These are phyloP conservation scores for Claviceps purpurea DNA, from an alignment of 2,329 filamentous ascomycete genomes.

Conservation along the genomic window DNA sequence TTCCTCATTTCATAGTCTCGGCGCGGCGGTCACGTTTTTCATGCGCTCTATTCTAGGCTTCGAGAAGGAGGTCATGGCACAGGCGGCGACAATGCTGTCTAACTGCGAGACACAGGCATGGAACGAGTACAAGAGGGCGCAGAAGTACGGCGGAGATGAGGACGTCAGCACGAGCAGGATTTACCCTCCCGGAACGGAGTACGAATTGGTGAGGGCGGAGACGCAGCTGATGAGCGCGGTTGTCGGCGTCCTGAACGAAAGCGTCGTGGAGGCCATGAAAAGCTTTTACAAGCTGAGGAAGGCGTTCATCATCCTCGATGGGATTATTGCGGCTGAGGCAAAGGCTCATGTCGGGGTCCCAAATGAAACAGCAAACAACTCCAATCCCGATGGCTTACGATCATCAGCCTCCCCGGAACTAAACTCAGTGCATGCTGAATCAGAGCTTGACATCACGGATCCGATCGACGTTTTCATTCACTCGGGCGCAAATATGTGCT, in stretches of 20 bases:
- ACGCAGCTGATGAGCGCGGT: slow-evolving; percentile 82
- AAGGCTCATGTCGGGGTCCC: slow-evolving; percentile 20
- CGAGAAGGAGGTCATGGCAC: slow-evolving; percentile 80
- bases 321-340: slow-evolving; percentile 62
- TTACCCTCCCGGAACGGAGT: slow-evolving; percentile 78
- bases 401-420: slow-evolving; percentile 10
- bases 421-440: slow-evolving; percentile 37
- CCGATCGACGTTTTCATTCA: slow-evolving; percentile 80
- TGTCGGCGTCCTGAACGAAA: slow-evolving; percentile 82
- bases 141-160: slow-evolving; percentile 38
- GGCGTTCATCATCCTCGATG: slow-evolving; percentile 71
- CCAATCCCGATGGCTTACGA: slow-evolving; percentile 5
- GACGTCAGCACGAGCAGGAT: slow-evolving; percentile 30
- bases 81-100: slow-evolving; percentile 59
- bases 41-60: slow-evolving; percentile 79
- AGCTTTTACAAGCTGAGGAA: slow-evolving; percentile 89
- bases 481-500: slow-evolving; percentile 79
- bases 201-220: slow-evolving; percentile 69
- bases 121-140: slow-evolving; percentile 61
- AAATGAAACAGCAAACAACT: slow-evolving; percentile 10
- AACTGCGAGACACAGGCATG: slow-evolving; percentile 66
- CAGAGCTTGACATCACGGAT: slow-evolving; percentile 49
- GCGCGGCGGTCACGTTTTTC: slow-evolving; percentile 69
- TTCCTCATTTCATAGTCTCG: slow-evolving; percentile 82
- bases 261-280: slow-evolving; percentile 76